phyloP scores from a whole-genome alignment of 164 flowering plant genomes.

The Annona cherimola region DNA sequence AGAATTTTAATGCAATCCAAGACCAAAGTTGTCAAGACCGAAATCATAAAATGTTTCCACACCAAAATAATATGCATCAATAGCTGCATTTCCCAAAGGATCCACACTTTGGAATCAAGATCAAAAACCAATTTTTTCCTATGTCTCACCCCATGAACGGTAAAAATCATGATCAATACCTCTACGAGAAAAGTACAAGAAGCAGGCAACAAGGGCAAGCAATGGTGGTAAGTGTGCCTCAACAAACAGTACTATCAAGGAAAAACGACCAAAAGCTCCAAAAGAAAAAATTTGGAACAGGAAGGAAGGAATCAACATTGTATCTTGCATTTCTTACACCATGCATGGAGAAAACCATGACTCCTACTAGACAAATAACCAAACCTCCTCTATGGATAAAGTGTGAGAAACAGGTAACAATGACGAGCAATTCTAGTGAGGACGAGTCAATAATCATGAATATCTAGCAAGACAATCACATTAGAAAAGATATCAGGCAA shows the following conservation, averaged over 20 bases:
- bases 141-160: background rate
- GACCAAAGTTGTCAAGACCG: background rate
- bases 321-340: too few relatives aligned
- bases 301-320: background rate
- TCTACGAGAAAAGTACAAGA: background rate
- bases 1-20: too few relatives aligned
- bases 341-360: too few relatives aligned
- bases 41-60: background rate
- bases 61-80: background rate
- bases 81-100: too few relatives aligned
- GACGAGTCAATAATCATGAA: too few relatives aligned
- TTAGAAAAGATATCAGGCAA: too few relatives aligned
- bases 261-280: background rate
- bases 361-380: too few relatives aligned
- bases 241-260: background rate
- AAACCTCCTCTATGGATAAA: too few relatives aligned
- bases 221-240: background rate
- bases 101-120: background rate
- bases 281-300: background rate
- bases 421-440: too few relatives aligned
- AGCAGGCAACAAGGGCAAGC: background rate
- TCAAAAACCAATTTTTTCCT: background rate
- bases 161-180: background rate
- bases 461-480: too few relatives aligned
- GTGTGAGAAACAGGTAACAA: too few relatives aligned